Conservation (phyloP, 2,329 filamentous ascomycete species). For the Westerdykella ornata region DNA sequence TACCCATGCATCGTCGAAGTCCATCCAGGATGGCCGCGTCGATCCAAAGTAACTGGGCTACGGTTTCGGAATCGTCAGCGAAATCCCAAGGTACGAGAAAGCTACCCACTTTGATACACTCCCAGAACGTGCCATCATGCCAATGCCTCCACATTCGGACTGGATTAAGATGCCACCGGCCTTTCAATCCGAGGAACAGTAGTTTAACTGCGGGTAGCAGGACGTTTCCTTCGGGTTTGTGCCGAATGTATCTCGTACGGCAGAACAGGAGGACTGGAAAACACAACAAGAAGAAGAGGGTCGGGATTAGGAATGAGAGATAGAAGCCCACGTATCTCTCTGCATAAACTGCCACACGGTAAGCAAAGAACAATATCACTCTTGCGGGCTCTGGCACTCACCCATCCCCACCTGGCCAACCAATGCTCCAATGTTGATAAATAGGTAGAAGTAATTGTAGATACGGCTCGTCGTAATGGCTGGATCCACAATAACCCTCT, state of each 20-base stretch:
- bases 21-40: slow-evolving; percentile 63
- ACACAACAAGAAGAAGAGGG: slow-evolving; percentile 54
- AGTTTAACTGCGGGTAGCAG: slow-evolving; percentile 59
- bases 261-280: slow-evolving; percentile 54
- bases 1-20: slow-evolving; percentile 75
- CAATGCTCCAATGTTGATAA: slow-evolving; percentile 36
- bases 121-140: slow-evolving; percentile 54
- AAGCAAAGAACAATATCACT: no score
- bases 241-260: slow-evolving; percentile 55
- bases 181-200: slow-evolving; percentile 52
- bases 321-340: slow-evolving; percentile 59
- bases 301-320: slow-evolving; percentile 63
- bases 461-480: slow-evolving; percentile 60
- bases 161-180: slow-evolving; percentile 53
- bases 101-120: slow-evolving; percentile 47
- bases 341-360: slow-evolving; percentile 18
- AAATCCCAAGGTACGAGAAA: neutral
- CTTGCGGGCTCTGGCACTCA: no score
- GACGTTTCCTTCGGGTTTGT: slow-evolving; percentile 61
- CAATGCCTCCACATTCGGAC: slow-evolving; percentile 51
- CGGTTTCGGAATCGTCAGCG: neutral
- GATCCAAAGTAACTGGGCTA: slow-evolving; percentile 52
- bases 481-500: slow-evolving; percentile 60
- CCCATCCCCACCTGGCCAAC: slow-evolving; percentile 34
- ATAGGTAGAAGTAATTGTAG: slow-evolving; percentile 50